Evolutionary conservation across 305 asterid genomes (phyloP).

Genomic region (Striga hermonthica): DNA sequence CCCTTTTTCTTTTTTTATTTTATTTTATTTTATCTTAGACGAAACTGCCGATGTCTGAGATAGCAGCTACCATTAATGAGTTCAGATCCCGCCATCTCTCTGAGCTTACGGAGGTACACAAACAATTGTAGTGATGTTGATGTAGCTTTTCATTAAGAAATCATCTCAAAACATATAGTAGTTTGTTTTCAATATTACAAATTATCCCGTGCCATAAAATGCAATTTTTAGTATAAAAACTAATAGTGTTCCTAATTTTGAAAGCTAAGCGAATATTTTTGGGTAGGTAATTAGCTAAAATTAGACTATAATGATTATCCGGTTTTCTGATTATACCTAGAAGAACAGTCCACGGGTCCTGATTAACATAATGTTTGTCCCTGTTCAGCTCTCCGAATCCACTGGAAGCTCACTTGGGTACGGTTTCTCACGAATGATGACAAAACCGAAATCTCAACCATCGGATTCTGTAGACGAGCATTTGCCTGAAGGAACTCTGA

Average conservation of each 20-base stretch:
- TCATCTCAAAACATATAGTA: too few species aligned
- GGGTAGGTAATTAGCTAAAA: not conserved
- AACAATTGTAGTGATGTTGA: not conserved
- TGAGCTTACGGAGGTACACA: conserved; percentile 93
- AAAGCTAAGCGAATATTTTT: not conserved
- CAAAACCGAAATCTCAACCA: conserved; percentile 56
- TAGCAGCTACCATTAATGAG: conserved; percentile 89
- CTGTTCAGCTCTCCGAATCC: conserved; percentile 69
- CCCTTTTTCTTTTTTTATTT: conserved; percentile 23
- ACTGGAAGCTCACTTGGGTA: conserved; percentile 95
- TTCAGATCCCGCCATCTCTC: conserved; percentile 96
- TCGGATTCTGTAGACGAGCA: conserved; percentile 68
- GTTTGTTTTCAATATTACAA: too few species aligned
- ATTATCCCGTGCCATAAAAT: too few species aligned
- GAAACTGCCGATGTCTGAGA: conserved; percentile 86
- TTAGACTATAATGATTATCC: conserved; percentile 1
- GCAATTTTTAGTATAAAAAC: not conserved
- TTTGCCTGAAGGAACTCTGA: conserved; percentile 58
- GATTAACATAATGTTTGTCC: conserved; percentile 17
- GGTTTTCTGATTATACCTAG: not conserved
- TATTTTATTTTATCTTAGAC: conserved; percentile 61
- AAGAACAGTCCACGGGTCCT: not conserved
- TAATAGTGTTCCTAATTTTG: not conserved
- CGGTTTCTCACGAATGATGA: conserved; percentile 62
- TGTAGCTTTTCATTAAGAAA: not conserved